Evolutionary conservation across 139 green algal species (phyloP).

Genomic region (Eudorina sp.): DNA sequence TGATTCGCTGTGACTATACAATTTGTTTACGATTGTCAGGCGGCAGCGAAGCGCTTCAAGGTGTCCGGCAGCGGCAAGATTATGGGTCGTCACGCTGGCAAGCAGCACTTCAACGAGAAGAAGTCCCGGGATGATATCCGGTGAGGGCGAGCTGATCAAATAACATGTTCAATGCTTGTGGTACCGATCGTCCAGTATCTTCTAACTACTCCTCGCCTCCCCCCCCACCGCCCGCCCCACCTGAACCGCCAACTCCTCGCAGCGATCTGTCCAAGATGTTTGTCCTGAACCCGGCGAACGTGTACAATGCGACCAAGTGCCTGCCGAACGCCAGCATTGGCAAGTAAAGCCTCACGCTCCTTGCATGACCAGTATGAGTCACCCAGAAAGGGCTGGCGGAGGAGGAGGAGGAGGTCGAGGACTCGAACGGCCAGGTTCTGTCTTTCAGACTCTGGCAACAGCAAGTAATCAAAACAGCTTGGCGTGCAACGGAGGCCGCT

Average conservation of each 20-base stretch:
- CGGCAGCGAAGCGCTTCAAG: conserved; percentile 90
- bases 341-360: too few species aligned
- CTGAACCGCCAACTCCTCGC: background rate
- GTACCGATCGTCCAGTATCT: background rate
- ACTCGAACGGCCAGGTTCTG: too few species aligned
- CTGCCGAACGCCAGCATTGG: conserved; percentile 50
- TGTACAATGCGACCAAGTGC: conserved; percentile 56
- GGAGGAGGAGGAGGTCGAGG: too few species aligned
- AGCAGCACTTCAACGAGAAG: conserved; percentile 96
- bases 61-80: conserved; percentile 89
- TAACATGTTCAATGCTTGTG: background rate
- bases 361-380: too few species aligned
- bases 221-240: background rate
- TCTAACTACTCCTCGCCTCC: background rate
- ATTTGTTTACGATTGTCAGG: conserved; percentile 67
- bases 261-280: conserved; percentile 49
- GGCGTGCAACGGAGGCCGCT: background rate
- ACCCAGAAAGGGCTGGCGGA: too few species aligned
- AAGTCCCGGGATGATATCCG: conserved; percentile 67
- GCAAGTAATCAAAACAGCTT: background rate
- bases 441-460: too few species aligned
- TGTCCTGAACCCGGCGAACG: background rate
- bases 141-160: background rate
- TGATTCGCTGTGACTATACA: too few species aligned
- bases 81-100: conserved; percentile 80